A percentile compares a stretch with the other conserved stretches of the same genome.
Conservation (phyloP, 495 filamentous ascomycete genomes). For the Hyaloscypha hepaticicola region DNA sequence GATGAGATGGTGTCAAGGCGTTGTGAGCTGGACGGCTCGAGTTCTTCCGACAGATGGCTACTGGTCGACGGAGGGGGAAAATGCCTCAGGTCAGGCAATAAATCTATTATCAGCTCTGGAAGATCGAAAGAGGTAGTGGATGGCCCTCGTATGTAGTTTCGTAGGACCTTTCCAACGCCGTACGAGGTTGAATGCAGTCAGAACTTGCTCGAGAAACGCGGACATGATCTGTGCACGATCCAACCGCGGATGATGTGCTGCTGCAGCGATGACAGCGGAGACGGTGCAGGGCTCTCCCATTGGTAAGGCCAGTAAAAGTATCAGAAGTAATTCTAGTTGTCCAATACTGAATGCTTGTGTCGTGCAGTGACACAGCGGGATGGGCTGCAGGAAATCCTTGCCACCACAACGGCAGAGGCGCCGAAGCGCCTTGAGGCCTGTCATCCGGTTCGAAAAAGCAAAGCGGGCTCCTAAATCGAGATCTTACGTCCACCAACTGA, state of each 20-base stretch:
- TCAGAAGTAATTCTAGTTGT: not conserved
- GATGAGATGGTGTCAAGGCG: not conserved
- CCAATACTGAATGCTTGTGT: not conserved
- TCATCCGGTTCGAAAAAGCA: not conserved
- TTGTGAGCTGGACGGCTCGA: not conserved
- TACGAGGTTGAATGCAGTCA: not conserved
- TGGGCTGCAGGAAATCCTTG: constrained; percentile 19
- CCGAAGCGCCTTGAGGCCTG: constrained; percentile 11
- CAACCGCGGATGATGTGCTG: constrained; percentile 4
- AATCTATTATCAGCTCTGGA: not conserved
- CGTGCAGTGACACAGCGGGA: constrained; percentile 13
- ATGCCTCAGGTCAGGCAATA: not conserved
- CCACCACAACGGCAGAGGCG: constrained; percentile 14
- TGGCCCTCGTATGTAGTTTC: not conserved
- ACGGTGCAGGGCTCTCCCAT: constrained; percentile 1
- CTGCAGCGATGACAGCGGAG: constrained; percentile 23
- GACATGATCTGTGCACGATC: constrained; percentile 4
- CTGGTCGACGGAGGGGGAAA: not conserved
- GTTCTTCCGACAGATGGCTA: not conserved
- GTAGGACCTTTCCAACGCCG: not conserved
- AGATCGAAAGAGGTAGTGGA: not conserved
- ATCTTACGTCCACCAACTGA: not conserved
- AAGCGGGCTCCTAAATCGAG: not conserved
- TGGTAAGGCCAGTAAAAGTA: not conserved
- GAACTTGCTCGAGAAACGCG: not conserved